A percentile compares a stretch with the other conserved stretches of the same genome.
Evolutionary conservation across 208 protist genomes (phyloP).

Genomic region (Lotmaria passim): DNA sequence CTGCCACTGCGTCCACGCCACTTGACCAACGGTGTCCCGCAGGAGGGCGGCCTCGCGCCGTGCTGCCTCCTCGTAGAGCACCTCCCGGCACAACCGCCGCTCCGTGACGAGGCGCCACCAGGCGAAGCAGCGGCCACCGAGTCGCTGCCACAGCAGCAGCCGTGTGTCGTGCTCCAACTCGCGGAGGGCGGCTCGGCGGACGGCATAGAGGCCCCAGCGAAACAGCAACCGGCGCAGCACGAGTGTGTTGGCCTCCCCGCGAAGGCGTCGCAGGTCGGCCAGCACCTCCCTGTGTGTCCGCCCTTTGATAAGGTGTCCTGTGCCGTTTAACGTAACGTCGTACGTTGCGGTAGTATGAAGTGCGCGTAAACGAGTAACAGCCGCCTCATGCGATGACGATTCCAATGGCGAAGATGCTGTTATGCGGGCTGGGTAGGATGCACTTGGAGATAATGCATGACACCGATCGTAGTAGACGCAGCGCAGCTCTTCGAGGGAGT

Average conservation of each 20-base stretch:
- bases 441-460: neutral
- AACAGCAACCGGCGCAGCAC: conserved; percentile 14
- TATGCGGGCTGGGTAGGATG: neutral
- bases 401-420: neutral
- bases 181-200: conserved; percentile 18
- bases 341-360: neutral
- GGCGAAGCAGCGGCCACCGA: conserved; percentile 28
- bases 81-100: conserved; percentile 29
- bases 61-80: conserved; percentile 20
- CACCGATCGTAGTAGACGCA: neutral
- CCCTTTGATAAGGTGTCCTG: neutral
- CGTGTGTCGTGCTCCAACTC: conserved; percentile 13
- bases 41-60: conserved; percentile 10
- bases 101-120: conserved; percentile 35
- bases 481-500: neutral
- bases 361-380: too few species aligned
- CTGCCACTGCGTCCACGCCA: conserved; percentile 21
- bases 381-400: neutral
- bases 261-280: conserved; percentile 25
- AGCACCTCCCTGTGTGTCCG: conserved; percentile 5
- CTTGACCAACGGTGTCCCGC: conserved; percentile 15
- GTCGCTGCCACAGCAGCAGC: conserved; percentile 16
- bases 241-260: conserved; percentile 12
- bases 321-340: neutral
- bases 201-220: conserved; percentile 29